Evolutionary conservation across 2,329 filamentous ascomycete species (phyloP), one percentile per base, ranked within the genome.

Genomic region (Verticillium zaregamsianum): DNA sequence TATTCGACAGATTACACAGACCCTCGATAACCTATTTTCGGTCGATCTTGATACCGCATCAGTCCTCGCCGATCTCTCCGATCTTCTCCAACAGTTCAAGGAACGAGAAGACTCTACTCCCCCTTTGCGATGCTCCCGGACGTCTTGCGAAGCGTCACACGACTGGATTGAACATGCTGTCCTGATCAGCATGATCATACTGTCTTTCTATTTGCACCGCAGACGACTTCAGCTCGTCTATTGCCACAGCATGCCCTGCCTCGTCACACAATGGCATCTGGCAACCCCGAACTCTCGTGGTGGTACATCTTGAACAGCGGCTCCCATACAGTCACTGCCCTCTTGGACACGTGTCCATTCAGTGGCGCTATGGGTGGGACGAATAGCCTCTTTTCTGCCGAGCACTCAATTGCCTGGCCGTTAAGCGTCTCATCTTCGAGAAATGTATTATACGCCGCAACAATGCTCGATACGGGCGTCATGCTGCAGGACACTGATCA

Each of bases 291-390:
- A 14, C 66, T 63, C 62, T 81, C 78, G 11, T 76, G 75, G 66
- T 82, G 79, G 61, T 78, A 69, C 64, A 74, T 73, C 61, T 74
- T 73, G 65, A 81, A 81, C 23, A 81, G 66, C 14, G 79, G 79
- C 57, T 83, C 80, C 77, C 79, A 82, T 2, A 82, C 79, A 0
- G 77, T 78, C 3, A 75, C 71, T 0, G 77, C 75, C n/a, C 79
- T 71, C 65, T 73, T 72, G 2, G 79, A 79, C 15, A 75, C 68
- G 15, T 59, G 66, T 0, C 79, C 80, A 64, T 82, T 81, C 17
- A 71, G 72, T 25, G 73, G 71, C 54, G 72, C 70, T 11, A 77
- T 60, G 31, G 40, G 35, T 5, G 63, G 64, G 1, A 68, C 56
- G 0, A 66, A 39, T 2, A 70, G 56, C 3, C 68, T 35, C 57